A percentile compares a stretch with the other conserved stretches of the same genome.
phyloP scores from a whole-genome alignment of 140 eudicot genomes.

The Anethum foeniculum region DNA sequence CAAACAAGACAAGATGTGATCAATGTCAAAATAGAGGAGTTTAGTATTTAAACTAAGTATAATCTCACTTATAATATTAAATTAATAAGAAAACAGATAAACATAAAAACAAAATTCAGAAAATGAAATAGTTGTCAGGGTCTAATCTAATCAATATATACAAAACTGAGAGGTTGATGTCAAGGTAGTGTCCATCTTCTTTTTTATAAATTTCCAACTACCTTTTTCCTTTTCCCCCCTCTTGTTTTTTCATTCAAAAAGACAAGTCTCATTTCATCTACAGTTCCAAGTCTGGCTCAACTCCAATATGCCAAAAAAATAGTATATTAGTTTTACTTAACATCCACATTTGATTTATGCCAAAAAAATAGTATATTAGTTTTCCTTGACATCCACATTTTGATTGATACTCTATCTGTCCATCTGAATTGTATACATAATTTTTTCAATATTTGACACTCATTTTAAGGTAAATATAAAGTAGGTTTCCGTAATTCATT shows the following conservation, averaged over 20 bases:
- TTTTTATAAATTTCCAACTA: not conserved
- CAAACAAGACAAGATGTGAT: not conserved
- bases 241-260: not conserved
- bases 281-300: not conserved
- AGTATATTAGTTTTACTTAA: no score
- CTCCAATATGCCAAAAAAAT: not conserved
- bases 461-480: no score
- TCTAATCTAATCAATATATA: constrained; percentile 4
- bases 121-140: constrained; percentile 11
- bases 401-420: no score
- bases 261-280: not conserved
- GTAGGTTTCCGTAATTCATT: no score
- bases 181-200: constrained; percentile 6
- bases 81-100: not conserved
- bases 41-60: not conserved
- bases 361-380: no score
- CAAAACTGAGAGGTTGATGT: not conserved
- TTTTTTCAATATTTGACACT: no score
- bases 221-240: not conserved
- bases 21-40: not conserved
- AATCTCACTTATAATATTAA: not conserved
- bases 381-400: no score
- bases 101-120: not conserved
- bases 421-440: no score
- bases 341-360: no score